Evolutionary conservation across 768 basidiomycete species (phyloP), one percentile per base, ranked within the genome.

Genomic region (Mycena filopes): DNA sequence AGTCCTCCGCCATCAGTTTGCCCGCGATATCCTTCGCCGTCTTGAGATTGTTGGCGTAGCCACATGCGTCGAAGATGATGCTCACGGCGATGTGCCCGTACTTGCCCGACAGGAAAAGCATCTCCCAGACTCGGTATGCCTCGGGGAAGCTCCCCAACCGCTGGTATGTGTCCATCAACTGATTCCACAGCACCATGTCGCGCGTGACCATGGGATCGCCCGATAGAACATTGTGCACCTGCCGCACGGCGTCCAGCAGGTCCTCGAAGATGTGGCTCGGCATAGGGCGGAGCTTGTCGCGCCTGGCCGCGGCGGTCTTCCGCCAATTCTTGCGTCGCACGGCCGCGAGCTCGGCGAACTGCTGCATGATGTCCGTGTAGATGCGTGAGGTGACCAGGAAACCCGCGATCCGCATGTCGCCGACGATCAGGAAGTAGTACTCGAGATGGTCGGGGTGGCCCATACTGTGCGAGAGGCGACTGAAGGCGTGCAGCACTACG

Each of bases 121-220:
- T 82, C 72, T 95, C 89, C 94, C 95, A 98, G 3, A 97, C 83
- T 38, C 89, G 83, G 69, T 87, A 90, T 18, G 91, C 89, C 61
- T 93, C 91, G 1, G 78, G 79, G 65, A 90, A 92, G 63, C 87
- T 88, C 6, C 87, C 88, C 9, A 90, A 82, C n/a, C 89, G 89
- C 70, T 92, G 89, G 76, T 96, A 98, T 0, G 93, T 89, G 75
- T 94, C 87, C 92, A 98, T 94, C 65, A 98, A 79, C 71, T 93
- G 87, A 73, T 95, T 96, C 85, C 92, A 89, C 15, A 95, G 81
- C 3, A 80, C 76, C 15, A 80, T 77, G 69, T 89, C 86, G 6
- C 88, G 86, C 31, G 11, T 1, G 23, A 69, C 48, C 11, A 15
- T 26, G 11, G 80, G 74, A 50, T 95, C 90, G 3, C 94, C 91